Evolutionary conservation across 108 stramenopile genomes (phyloP), one percentile per base, ranked within the genome.

Genomic region (Nitzschia palea): DNA sequence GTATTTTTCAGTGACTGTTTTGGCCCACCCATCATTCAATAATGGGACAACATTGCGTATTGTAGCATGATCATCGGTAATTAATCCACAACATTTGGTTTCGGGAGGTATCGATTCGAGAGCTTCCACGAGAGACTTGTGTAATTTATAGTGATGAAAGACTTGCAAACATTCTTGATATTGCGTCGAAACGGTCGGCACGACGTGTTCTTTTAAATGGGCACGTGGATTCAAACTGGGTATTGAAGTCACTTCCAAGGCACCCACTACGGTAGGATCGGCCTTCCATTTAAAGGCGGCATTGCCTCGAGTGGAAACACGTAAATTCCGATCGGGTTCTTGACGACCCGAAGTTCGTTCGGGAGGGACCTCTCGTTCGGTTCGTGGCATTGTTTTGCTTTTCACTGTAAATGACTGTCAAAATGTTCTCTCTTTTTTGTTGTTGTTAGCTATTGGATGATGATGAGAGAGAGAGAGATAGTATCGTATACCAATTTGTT

Each of bases 211-310:
- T 15, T 14, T 56, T 30, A 61, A 32, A 17, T 63, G 12, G 30
- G 51, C 74, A 10, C 27, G 33, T 0, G 69, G 30, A 33, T 77
- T 50, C 14, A 77, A 28, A 3, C 12, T 25, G 8, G 68, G 76
- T 28, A 59, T 35, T 9, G 76, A 71, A 12, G 17, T 30, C 4
- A 71, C 35, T 48, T 77, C 76, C 20, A 77, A 44, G 10, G 76
- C 76, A 31, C 76, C 76, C 4, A 77, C 58, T 10, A 71, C 60
- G 17, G 54, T 31, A 18, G 23, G 40, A 10, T 71, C 63, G 3
- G n/a, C 0, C 57, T 77, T 70, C 76, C 76, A 77, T 50, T 77
- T 77, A 65, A 69, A 71, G 26, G 70, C 65, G 35, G 67, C 44
- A 58, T 77, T 77, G 0, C 50, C 44, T 15, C 70, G 42, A 5